Conservation (phyloP, 2,329 filamentous ascomycete genomes). For the Mollisia scopiformis region DNA sequence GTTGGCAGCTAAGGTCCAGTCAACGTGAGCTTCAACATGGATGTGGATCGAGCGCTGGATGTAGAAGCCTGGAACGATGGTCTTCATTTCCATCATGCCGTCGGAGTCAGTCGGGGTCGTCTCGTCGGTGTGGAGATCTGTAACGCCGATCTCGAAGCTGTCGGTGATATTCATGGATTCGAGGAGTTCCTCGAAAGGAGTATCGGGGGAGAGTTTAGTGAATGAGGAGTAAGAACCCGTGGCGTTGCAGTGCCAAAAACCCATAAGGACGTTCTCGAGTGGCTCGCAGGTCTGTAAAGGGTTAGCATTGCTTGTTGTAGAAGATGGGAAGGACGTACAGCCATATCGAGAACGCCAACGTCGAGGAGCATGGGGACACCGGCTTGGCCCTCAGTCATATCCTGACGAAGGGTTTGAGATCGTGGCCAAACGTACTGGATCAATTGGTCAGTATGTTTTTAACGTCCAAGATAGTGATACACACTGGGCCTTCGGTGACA, state of each 20-base stretch:
- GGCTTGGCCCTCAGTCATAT: slow-evolving; percentile 39
- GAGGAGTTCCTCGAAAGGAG: slow-evolving; percentile 12
- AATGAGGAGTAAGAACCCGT: slow-evolving; percentile 50
- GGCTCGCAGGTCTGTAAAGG: slow-evolving; percentile 45
- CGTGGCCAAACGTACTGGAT: slow-evolving; percentile 40
- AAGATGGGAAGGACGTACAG: too few relatives aligned
- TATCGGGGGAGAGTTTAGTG: slow-evolving; percentile 12
- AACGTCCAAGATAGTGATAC: not conserved
- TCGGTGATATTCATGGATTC: slow-evolving; percentile 24
- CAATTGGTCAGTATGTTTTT: not conserved
- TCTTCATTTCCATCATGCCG: slow-evolving; percentile 45
- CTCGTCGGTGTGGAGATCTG: not conserved
- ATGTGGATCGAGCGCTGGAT: slow-evolving; percentile 49
- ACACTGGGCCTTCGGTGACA: slow-evolving; percentile 50
- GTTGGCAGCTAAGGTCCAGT: slow-evolving; percentile 40
- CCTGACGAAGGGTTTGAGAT: slow-evolving; percentile 34
- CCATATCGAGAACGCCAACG: slow-evolving; percentile 43
- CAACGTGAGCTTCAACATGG: slow-evolving; percentile 49
- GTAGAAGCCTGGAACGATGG: slow-evolving; percentile 48
- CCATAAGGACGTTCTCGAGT: slow-evolving; percentile 38
- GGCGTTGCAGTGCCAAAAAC: slow-evolving; percentile 46
- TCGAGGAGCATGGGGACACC: slow-evolving; percentile 39
- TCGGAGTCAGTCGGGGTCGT: slow-evolving; percentile 41
- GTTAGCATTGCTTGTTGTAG: too few relatives aligned
- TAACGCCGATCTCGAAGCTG: not conserved